Conservation (phyloP, 2,329 filamentous ascomycete species). For the Penicillium brevicompactum region DNA sequence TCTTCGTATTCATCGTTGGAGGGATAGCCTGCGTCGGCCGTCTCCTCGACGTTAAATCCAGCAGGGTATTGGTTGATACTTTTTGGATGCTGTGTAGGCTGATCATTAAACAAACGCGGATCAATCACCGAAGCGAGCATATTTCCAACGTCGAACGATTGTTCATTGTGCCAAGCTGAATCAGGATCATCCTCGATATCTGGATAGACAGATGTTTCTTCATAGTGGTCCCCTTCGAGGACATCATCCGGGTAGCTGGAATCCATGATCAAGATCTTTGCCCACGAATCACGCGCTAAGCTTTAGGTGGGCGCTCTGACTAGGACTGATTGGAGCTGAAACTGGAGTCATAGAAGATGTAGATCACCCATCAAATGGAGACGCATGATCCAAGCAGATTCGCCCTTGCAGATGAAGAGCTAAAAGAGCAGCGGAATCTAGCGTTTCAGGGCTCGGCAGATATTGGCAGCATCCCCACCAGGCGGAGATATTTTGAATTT, state of each 20-base stretch:
- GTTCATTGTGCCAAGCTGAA: conserved; percentile 35
- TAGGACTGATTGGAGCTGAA: background rate
- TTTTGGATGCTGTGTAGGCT: conserved; percentile 14
- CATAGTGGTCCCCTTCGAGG: conserved; percentile 19
- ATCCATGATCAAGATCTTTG: conserved; percentile 15
- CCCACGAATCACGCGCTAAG: background rate
- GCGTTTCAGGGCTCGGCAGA: conserved; percentile 22
- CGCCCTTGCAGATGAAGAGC: conserved; percentile 2
- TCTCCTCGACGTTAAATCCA: conserved; percentile 11
- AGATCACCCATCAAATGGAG: conserved; percentile 10
- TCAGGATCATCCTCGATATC: conserved; percentile 36
- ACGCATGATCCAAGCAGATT: conserved; percentile 23
- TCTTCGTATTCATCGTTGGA: conserved; percentile 18
- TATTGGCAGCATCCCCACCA: conserved; percentile 28
- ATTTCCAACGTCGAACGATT: conserved; percentile 16
- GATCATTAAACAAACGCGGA: conserved; percentile 34
- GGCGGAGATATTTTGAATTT: conserved; percentile 8
- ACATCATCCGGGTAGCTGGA: conserved; percentile 16
- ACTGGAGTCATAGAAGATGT: conserved; percentile 7
- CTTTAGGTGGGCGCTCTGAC: background rate
- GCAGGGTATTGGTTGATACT: conserved; percentile 5
- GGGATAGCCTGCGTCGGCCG: conserved; percentile 15
- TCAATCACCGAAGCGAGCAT: conserved; percentile 32
- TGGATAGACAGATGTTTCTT: conserved; percentile 30
- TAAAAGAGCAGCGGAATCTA: conserved; percentile 15